Percentiles rank a stretch among this genome's conserved stretches.
Evolutionary conservation across 2,329 filamentous ascomycete genomes (phyloP).

Genomic region (Aspergillus sp.): DNA sequence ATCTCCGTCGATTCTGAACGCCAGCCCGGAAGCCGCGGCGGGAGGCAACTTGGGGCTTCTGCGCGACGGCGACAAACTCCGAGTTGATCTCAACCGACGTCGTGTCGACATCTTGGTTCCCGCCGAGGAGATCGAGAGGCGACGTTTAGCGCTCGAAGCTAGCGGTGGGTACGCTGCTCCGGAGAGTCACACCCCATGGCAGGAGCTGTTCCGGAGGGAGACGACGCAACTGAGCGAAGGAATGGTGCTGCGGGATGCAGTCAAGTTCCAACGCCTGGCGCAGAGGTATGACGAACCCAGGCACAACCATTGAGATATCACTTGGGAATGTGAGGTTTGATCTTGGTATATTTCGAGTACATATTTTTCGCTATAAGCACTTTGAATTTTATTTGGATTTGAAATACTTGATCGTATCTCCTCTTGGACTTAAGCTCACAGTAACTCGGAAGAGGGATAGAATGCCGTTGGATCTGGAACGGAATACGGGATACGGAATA

Average conservation of each 20-base stretch:
- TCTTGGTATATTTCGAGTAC: not conserved
- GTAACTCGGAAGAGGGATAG: too few relatives aligned
- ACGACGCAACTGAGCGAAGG: constrained; percentile 47
- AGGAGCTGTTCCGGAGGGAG: constrained; percentile 51
- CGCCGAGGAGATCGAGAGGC: constrained; percentile 41
- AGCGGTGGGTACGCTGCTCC: constrained; percentile 40
- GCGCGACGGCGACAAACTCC: constrained; percentile 49
- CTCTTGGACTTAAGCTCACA: not conserved
- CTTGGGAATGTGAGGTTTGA: not conserved
- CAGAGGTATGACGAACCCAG: constrained; percentile 42
- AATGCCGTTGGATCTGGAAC: too few relatives aligned
- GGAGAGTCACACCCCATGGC: constrained; percentile 52
- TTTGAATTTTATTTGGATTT: not conserved
- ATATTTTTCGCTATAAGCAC: not conserved
- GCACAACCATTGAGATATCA: constrained; percentile 43
- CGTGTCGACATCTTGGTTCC: constrained; percentile 50
- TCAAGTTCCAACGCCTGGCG: constrained; percentile 50
- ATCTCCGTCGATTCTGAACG: constrained; percentile 57
- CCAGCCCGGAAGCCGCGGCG: constrained; percentile 55
- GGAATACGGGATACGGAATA: too few relatives aligned
- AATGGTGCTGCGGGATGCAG: constrained; percentile 48
- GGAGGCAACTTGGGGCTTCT: constrained; percentile 55
- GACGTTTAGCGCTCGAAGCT: constrained; percentile 40
- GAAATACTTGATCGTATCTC: not conserved
- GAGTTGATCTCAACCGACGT: constrained; percentile 52